A percentile compares a stretch with the other conserved stretches of the same genome.
phyloP scores from a whole-genome alignment of 345 rosid species.

The Populus simonii region DNA sequence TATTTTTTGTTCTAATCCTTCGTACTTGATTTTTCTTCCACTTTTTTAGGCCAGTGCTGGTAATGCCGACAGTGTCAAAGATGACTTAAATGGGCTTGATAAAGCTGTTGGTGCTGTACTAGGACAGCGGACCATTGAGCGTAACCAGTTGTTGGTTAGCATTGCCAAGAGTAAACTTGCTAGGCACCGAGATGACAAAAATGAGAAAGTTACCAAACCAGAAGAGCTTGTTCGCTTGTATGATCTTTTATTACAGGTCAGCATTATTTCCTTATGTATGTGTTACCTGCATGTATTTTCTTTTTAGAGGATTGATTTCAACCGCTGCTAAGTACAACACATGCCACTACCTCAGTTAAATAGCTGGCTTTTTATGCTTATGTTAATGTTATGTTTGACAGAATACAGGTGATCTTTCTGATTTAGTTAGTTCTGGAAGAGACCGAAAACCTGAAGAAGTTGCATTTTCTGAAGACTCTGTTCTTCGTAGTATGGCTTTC shows the following conservation, averaged over 20 bases:
- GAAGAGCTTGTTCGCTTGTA: constrained; percentile 96
- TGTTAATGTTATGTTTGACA: constrained; percentile 37
- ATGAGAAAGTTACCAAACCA: constrained; percentile 80
- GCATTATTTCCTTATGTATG: constrained; percentile 2
- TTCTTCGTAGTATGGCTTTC: constrained; percentile 64
- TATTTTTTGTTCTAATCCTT: background rate
- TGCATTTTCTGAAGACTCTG: constrained; percentile 77
- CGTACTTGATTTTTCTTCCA: constrained; percentile 16
- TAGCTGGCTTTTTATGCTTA: constrained; percentile 9
- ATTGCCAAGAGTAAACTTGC: constrained; percentile 82
- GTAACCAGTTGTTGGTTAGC: constrained; percentile 85
- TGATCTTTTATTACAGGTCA: constrained; percentile 93
- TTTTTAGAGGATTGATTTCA: constrained; percentile 10
- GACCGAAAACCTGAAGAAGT: constrained; percentile 90
- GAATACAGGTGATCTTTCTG: constrained; percentile 96
- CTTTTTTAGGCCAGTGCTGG: constrained; percentile 79
- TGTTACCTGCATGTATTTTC: constrained; percentile 7
- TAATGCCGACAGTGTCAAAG: constrained; percentile 84
- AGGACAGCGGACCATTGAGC: constrained; percentile 89
- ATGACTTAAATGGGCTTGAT: constrained; percentile 91
- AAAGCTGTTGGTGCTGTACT: constrained; percentile 92
- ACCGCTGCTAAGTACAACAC: background rate
- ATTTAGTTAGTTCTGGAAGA: constrained; percentile 95
- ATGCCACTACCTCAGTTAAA: background rate
- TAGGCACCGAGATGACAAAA: constrained; percentile 83